Evolutionary conservation across 805 yeast species (phyloP).

Genomic region (Candida germanica): DNA sequence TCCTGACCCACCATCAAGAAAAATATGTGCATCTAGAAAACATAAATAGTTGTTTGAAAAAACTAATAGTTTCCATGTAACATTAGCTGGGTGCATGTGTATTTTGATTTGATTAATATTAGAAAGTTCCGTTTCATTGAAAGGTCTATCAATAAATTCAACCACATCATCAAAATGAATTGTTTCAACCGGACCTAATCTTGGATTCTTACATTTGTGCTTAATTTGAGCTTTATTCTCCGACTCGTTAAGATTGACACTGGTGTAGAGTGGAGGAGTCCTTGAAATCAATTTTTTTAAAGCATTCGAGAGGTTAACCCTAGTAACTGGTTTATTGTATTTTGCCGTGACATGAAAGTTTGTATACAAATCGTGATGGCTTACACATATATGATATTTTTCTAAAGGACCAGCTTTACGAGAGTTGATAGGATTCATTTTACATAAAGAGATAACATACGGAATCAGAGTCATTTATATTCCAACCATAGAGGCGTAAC

Average conservation of each 20-base stretch:
- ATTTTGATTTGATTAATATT: constrained; percentile 12
- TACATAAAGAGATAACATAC: too few relatives aligned
- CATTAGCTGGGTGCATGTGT: constrained; percentile 7
- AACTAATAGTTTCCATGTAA: constrained; percentile 22
- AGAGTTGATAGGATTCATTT: too few relatives aligned
- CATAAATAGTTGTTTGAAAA: constrained; percentile 18
- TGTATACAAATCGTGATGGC: constrained; percentile 11
- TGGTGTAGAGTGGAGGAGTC: constrained; percentile 15
- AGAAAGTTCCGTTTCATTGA: constrained; percentile 14
- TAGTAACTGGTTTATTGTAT: constrained; percentile 14
- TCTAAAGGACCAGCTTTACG: constrained; percentile 2
- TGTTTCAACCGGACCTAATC: constrained; percentile 14
- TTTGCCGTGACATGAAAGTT: constrained; percentile 24
- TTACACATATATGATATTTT: constrained; percentile 7
- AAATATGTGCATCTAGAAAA: constrained; percentile 25
- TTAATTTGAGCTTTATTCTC: background rate
- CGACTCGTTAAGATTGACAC: background rate
- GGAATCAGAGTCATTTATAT: too few relatives aligned
- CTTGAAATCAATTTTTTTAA: constrained; percentile 14
- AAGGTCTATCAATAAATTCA: constrained; percentile 5
- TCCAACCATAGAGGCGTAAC: too few relatives aligned
- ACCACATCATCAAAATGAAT: constrained; percentile 23
- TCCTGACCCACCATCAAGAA: constrained; percentile 35
- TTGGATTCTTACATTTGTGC: constrained; percentile 11
- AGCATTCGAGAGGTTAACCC: constrained; percentile 18